Base-by-base conservation (phyloP, 169 alveolate species). In the Plasmodium chabaudi region DNA sequence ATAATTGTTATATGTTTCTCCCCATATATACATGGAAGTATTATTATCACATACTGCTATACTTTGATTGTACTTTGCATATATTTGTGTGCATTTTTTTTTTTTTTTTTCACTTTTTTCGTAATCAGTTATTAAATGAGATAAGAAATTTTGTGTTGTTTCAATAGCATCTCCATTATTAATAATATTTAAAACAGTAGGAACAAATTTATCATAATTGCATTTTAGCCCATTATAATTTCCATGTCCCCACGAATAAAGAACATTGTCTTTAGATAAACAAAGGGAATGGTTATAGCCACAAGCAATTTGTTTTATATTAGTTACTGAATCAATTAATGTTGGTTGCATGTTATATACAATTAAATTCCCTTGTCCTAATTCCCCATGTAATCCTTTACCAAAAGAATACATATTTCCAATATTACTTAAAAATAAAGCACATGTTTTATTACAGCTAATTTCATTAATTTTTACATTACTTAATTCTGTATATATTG, bases 321-420 rank as follows among this genome's bases (percentile, higher is more conserved):
- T 68, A 51, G 21, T 79, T 15, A 65, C 72, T 27, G 92, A 59
- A 34, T 74, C 92, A 42, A 94, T 70, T 53, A 86, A 57, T 9
- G 96, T 77, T 12, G 96, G 96, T 63, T 77, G 93, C 21, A 73
- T 60, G 13, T 72, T 93, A 65, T 69, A 86, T 4, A 82, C 74
- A 17, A 92, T 69, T 12, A 64, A 42, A 44, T 68, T 49, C 15
- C 95, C 95, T 21, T 90, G 94, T 4, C 96, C 96, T 59, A 94
- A 88, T 47, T 94, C 95, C 23, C 96, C 96, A 67, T 87, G 94
- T 68, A 90, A 90, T 15, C 96, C 96, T 23, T 92, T 92, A 4
- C 96, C 96, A 42, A 94, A 71, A 7, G 96, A 86, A 72, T 84
- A 94, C 71, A 94, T 72, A 63, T 70, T 63, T 34, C 89, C 88